Evolutionary conservation across 2,329 filamentous ascomycete species (phyloP).

Genomic region (Calonectria pauciramosa): DNA sequence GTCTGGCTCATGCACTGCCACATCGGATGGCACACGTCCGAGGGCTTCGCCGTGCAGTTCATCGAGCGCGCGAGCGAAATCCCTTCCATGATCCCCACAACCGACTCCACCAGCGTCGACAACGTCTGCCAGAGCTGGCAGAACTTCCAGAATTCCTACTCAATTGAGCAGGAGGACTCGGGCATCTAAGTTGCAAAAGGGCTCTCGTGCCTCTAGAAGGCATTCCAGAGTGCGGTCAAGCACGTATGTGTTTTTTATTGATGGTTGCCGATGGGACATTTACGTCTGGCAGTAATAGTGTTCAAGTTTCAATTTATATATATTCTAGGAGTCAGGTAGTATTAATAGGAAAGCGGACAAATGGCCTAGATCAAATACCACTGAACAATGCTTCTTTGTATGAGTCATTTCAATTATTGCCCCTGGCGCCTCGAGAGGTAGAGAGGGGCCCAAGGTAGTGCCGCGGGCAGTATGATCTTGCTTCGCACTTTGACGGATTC

Average conservation of each 20-base stretch:
- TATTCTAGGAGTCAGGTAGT: background rate
- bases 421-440: too few species aligned
- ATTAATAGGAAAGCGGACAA: background rate
- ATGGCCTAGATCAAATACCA: background rate
- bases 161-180: slow-evolving; percentile 23
- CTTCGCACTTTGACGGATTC: too few species aligned
- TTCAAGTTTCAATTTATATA: background rate
- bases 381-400: background rate
- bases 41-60: slow-evolving; percentile 27
- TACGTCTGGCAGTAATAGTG: background rate
- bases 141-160: slow-evolving; percentile 9
- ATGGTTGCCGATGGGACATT: background rate
- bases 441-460: too few species aligned
- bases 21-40: slow-evolving; percentile 46
- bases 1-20: slow-evolving; percentile 66
- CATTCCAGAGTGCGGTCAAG: background rate
- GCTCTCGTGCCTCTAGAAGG: background rate
- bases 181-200: slow-evolving; percentile 4
- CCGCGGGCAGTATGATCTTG: too few species aligned
- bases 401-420: too few species aligned
- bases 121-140: slow-evolving; percentile 22
- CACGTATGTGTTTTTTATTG: background rate
- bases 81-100: background rate
- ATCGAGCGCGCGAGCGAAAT: slow-evolving; percentile 25
- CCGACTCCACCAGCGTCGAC: slow-evolving; percentile 5